Conservation (phyloP, 1,284 basidiomycete genomes). For the Taiwanofungus camphoratus region DNA sequence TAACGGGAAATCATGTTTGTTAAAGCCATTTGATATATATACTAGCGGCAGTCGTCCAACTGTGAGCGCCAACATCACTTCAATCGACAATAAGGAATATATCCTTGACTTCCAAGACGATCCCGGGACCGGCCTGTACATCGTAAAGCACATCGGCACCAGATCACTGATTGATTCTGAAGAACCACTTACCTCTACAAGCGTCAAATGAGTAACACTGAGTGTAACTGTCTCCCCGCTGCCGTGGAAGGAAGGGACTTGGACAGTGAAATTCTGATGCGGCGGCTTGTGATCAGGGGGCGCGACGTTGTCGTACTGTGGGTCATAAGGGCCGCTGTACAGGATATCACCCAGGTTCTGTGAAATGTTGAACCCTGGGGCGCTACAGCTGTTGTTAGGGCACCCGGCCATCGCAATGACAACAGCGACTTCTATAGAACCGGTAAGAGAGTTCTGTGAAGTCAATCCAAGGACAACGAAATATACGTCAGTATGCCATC, state of each 20-base stretch:
- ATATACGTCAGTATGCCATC: too few species aligned
- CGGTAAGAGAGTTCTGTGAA: conserved; percentile 35
- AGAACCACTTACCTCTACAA: conserved; percentile 7
- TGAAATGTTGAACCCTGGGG: conserved; percentile 23
- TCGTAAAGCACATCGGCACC: too few species aligned
- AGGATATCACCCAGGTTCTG: conserved; percentile 35
- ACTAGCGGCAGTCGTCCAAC: too few species aligned
- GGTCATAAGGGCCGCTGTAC: conserved; percentile 42
- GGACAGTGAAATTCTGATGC: conserved; percentile 14
- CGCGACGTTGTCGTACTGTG: conserved; percentile 23
- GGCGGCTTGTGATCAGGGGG: conserved; percentile 10
- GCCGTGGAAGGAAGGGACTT: conserved; percentile 2
- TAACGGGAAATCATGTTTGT: too few species aligned
- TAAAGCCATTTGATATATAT: too few species aligned
- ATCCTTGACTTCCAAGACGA: too few species aligned
- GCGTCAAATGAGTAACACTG: conserved; percentile 7
- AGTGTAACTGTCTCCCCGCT: conserved; percentile 5
- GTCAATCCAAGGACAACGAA: too few species aligned
- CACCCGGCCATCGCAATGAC: conserved; percentile 36
- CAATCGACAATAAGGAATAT: too few species aligned
- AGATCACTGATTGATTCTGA: too few species aligned
- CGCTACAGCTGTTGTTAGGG: conserved; percentile 9
- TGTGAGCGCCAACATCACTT: too few species aligned
- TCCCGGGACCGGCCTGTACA: too few species aligned
- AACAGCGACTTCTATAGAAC: conserved; percentile 36